phyloP scores from a whole-genome alignment of 75 land plant species.

The Cupressus sempervirens region DNA sequence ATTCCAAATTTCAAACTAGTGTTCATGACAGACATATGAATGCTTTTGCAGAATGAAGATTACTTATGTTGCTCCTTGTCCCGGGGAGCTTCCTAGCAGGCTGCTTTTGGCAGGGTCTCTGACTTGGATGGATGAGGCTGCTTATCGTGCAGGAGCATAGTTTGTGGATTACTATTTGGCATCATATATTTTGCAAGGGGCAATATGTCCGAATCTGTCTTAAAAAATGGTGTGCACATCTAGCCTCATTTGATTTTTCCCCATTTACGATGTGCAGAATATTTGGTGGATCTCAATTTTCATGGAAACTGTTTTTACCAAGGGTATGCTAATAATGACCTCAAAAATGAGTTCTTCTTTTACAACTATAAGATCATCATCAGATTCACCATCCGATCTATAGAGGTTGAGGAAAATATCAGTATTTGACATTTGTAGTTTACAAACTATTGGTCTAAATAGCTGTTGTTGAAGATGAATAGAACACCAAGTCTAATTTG shows the following conservation, averaged over 20 bases:
- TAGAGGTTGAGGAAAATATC: not conserved
- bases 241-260: not conserved
- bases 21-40: not conserved
- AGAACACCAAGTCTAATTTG: not conserved
- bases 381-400: not conserved
- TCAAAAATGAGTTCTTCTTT: not conserved
- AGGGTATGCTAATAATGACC: not conserved
- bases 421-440: not conserved
- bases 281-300: not conserved
- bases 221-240: not conserved
- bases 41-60: slow-evolving; percentile 67
- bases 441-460: not conserved
- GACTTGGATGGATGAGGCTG: slow-evolving; percentile 60
- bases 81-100: slow-evolving; percentile 81
- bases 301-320: not conserved
- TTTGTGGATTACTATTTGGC: not conserved
- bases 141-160: not conserved
- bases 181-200: not conserved
- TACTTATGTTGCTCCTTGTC: slow-evolving; percentile 90
- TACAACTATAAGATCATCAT: not conserved
- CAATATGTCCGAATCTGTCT: not conserved
- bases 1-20: slow-evolving; percentile 1
- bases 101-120: slow-evolving; percentile 66
- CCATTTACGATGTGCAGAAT: not conserved
- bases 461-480: not conserved